Conservation (phyloP, 768 basidiomycete species). For the Macrolepiota dolichaula region DNA sequence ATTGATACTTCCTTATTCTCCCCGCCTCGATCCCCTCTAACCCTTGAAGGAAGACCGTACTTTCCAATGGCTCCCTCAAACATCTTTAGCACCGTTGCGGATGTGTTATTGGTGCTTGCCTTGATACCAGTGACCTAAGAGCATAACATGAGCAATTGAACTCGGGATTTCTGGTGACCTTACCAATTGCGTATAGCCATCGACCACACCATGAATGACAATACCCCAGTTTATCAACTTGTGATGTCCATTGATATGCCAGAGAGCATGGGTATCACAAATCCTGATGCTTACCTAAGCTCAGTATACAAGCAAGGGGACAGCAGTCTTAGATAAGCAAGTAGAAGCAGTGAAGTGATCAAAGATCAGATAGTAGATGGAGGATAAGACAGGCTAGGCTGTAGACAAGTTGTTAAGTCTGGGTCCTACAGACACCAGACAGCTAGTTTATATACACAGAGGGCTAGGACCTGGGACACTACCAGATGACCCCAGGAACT, state of each 20-base stretch:
- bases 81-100: not conserved
- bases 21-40: not conserved
- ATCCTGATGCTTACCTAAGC: no score
- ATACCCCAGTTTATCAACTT: not conserved
- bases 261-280: no score
- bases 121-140: not conserved
- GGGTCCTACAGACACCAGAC: no score
- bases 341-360: no score
- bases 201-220: not conserved
- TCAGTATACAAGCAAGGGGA: no score
- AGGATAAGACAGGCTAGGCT: no score
- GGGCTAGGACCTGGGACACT: no score
- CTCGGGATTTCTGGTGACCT: not conserved
- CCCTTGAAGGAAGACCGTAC: not conserved
- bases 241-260: not conserved
- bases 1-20: not conserved
- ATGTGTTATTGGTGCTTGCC: not conserved
- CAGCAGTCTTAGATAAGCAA: no score
- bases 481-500: no score
- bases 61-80: not conserved
- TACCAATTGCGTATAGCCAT: not conserved
- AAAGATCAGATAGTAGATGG: no score
- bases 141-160: not conserved
- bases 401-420: no score
- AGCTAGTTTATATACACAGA: no score